These are phyloP conservation scores for Penicillium glabrum DNA, from an alignment of 2,329 filamentous ascomycete species.

Conservation along the genomic window DNA sequence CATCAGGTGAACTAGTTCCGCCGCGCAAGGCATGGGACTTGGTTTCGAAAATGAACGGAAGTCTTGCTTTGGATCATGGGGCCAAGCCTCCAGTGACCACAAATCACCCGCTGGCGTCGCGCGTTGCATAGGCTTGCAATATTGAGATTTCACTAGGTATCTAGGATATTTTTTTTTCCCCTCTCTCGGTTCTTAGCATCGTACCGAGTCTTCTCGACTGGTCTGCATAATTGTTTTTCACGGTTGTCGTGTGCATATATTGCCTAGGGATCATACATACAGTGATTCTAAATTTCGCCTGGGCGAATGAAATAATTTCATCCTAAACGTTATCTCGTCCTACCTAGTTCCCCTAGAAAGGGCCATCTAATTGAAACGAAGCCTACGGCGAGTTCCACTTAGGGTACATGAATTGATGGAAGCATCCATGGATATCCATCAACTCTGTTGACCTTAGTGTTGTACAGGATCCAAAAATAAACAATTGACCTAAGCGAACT, in stretches of 20 bases:
- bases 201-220: neutral
- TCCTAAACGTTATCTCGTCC: neutral
- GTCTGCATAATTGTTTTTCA: neutral
- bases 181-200: neutral
- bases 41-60: conserved; percentile 29
- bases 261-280: neutral
- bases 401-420: neutral
- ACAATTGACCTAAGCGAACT: no score
- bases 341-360: no score
- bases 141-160: neutral
- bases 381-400: neutral
- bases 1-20: conserved; percentile 30
- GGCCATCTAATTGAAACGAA: no score
- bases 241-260: neutral
- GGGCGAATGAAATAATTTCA: neutral
- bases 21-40: conserved; percentile 27
- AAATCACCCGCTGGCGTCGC: conserved; percentile 18
- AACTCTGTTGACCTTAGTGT: no score
- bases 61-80: conserved; percentile 20
- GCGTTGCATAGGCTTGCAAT: conserved; percentile 9
- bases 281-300: neutral
- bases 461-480: no score
- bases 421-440: no score
- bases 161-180: neutral
- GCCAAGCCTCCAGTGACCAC: conserved; percentile 10